Conservation (phyloP, 306 rosid species). For the Fragaria ananassa region DNA sequence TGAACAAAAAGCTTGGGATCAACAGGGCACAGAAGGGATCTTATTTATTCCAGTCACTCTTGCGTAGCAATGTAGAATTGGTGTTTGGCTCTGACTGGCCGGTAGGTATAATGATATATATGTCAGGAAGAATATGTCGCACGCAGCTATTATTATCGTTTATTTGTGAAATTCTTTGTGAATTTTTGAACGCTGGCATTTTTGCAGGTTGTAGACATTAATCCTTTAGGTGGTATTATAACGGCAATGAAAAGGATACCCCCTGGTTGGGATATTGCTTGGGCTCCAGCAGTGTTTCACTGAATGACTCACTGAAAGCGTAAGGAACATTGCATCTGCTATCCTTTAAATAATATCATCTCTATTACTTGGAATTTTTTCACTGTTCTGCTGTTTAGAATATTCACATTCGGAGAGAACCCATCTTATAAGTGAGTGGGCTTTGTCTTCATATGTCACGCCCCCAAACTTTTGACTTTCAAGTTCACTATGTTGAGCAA, state of each 20-base stretch:
- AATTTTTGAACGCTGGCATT: conserved; percentile 20
- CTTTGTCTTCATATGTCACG: neutral
- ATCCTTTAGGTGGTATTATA: conserved; percentile 67
- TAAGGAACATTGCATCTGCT: conserved; percentile 29
- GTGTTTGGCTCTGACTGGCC: conserved; percentile 93
- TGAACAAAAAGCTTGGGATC: conserved; percentile 61
- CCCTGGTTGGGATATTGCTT: conserved; percentile 55
- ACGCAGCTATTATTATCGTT: neutral
- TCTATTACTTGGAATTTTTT: neutral
- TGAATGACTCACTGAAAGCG: conserved; percentile 71
- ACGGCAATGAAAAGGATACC: conserved; percentile 67
- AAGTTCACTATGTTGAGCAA: neutral
- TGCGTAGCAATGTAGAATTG: conserved; percentile 47
- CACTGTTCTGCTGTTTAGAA: neutral
- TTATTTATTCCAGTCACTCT: conserved; percentile 60
- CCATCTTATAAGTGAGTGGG: neutral
- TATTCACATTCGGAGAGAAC: neutral
- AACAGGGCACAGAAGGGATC: conserved; percentile 78
- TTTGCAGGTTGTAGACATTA: conserved; percentile 55
- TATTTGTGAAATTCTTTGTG: neutral
- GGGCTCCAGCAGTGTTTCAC: conserved; percentile 66
- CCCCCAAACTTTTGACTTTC: neutral
- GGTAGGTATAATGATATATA: conserved; percentile 38
- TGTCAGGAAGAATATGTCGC: conserved; percentile 8
- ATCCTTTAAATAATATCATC: neutral